Evolutionary conservation across 495 filamentous ascomycete genomes (phyloP).

Genomic region (Astrothelium subdiscretum): DNA sequence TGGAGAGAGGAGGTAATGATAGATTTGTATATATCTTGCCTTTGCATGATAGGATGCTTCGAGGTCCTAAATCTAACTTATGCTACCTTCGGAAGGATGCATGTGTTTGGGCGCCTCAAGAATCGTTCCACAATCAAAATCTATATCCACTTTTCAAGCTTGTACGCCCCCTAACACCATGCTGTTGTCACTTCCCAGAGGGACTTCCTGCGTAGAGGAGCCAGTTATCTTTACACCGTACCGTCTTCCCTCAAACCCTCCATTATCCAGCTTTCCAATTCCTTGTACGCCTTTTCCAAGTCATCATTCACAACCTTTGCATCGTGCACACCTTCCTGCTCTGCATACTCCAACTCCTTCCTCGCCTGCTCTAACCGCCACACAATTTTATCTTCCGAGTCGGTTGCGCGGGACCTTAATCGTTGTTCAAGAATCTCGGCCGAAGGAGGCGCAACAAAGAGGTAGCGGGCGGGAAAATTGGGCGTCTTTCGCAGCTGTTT

Average conservation of each 20-base stretch:
- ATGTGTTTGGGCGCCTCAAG: too few relatives aligned
- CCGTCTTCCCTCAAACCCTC: neutral
- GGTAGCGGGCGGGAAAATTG: conserved; percentile 62
- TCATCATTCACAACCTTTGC: conserved; percentile 83
- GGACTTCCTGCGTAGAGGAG: neutral
- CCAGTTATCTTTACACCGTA: neutral
- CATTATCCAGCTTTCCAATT: conserved; percentile 34
- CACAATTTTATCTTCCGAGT: conserved; percentile 62
- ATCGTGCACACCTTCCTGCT: conserved; percentile 62
- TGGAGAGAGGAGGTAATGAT: neutral
- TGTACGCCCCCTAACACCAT: neutral
- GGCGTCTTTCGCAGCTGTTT: conserved; percentile 76
- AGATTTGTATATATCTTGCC: neutral
- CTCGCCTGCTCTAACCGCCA: conserved; percentile 69
- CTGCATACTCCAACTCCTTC: conserved; percentile 70
- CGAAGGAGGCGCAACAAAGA: conserved; percentile 76
- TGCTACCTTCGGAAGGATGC: neutral
- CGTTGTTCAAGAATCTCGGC: conserved; percentile 63
- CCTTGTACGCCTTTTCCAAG: conserved; percentile 67
- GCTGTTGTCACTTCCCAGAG: neutral
- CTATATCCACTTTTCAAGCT: neutral
- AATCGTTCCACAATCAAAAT: too few relatives aligned
- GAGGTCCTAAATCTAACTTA: neutral
- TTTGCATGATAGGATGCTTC: neutral
- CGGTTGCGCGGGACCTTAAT: conserved; percentile 71